Percentiles rank a stretch among this genome's conserved stretches.
Evolutionary conservation across 2,329 filamentous ascomycete genomes (phyloP).

Genomic region (Penicillium crustosum): DNA sequence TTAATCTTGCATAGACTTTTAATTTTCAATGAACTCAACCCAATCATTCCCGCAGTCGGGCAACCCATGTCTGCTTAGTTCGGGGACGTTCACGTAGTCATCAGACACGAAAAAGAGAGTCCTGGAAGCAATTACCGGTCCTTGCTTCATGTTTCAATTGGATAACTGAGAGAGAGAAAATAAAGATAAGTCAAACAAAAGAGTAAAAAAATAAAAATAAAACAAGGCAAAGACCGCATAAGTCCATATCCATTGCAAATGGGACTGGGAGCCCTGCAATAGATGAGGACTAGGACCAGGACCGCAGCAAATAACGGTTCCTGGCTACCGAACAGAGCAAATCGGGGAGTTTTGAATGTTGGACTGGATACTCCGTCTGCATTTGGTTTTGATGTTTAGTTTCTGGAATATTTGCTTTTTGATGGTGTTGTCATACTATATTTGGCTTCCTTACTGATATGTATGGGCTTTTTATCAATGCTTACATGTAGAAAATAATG

Average conservation of each 20-base stretch:
- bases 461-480: not conserved
- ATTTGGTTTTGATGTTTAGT: not conserved
- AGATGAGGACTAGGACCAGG: slow-evolving; percentile 15
- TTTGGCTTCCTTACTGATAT: not conserved
- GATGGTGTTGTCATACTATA: not conserved
- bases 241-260: slow-evolving; percentile 6
- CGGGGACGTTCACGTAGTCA: not conserved
- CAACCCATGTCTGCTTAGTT: not conserved
- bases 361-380: not conserved
- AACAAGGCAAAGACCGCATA: not conserved
- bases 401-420: not conserved
- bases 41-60: not conserved
- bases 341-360: slow-evolving; percentile 20
- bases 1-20: not conserved
- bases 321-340: slow-evolving; percentile 16
- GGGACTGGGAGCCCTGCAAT: slow-evolving; percentile 15
- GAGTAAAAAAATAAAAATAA: not conserved
- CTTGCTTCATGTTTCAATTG: not conserved
- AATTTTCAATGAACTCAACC: not conserved
- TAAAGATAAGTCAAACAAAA: not conserved
- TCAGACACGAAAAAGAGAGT: not conserved
- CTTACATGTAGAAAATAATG: not conserved
- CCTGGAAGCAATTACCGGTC: not conserved
- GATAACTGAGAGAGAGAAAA: not conserved
- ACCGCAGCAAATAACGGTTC: slow-evolving; percentile 28